Percentiles rank a stretch among this genome's conserved stretches.
phyloP scores from a whole-genome alignment of 176 grass and related monocot genomes.

The Poa annua region DNA sequence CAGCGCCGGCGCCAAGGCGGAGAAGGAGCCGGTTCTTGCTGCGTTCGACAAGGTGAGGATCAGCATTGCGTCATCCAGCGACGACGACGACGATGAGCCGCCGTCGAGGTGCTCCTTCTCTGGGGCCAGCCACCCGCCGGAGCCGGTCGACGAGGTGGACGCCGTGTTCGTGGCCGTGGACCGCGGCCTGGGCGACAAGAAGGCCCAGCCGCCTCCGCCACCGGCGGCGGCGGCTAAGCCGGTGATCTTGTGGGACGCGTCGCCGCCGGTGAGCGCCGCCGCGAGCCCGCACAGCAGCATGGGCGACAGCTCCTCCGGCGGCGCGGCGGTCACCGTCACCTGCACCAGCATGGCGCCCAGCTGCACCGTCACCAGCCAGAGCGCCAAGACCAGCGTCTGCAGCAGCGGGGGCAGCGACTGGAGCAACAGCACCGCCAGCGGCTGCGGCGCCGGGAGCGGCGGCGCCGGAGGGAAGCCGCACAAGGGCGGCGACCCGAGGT shows the following conservation, averaged over 20 bases:
- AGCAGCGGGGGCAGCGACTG: slow-evolving; percentile 60
- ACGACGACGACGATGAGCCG: slow-evolving; percentile 31
- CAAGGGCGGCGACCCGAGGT: slow-evolving; percentile 57
- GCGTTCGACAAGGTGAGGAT: slow-evolving; percentile 54
- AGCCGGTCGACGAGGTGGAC: slow-evolving; percentile 62
- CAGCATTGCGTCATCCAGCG: slow-evolving; percentile 59
- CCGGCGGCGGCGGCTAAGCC: slow-evolving; percentile 1
- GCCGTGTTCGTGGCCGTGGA: slow-evolving; percentile 44
- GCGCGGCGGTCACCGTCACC: slow-evolving; percentile 46
- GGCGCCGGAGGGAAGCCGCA: slow-evolving; percentile 46
- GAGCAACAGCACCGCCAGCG: slow-evolving; percentile 36
- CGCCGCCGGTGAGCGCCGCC: slow-evolving; percentile 43
- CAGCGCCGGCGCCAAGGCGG: background rate
- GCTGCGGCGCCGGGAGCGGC: background rate
- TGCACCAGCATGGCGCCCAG: slow-evolving; percentile 58
- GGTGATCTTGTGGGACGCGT: slow-evolving; percentile 53
- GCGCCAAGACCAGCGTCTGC: slow-evolving; percentile 68
- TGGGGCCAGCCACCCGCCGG: slow-evolving; percentile 61
- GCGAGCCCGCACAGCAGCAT: slow-evolving; percentile 67
- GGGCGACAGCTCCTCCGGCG: slow-evolving; percentile 50
- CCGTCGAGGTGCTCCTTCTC: slow-evolving; percentile 55
- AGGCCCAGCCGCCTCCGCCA: background rate
- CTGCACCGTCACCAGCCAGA: slow-evolving; percentile 53
- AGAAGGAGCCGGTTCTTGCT: slow-evolving; percentile 11
- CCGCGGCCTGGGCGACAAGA: background rate